A percentile compares a stretch with the other conserved stretches of the same genome.
phyloP scores from a whole-genome alignment of 495 filamentous ascomycete genomes.

The Neurospora tetrasperma region DNA sequence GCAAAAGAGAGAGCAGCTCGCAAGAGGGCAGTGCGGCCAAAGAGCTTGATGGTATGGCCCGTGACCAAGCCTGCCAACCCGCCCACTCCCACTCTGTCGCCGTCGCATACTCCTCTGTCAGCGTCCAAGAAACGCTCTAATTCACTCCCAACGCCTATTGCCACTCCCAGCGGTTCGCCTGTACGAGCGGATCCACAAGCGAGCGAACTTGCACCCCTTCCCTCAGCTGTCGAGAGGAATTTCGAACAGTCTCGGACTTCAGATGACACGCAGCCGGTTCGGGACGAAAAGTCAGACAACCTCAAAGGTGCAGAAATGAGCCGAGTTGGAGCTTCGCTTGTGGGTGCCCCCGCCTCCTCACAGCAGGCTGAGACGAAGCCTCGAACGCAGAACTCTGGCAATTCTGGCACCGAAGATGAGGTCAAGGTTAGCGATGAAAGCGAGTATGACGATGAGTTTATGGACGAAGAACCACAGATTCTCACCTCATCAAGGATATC shows the following conservation, averaged over 20 bases:
- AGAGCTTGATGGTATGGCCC: conserved; percentile 48
- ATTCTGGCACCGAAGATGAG: conserved; percentile 6
- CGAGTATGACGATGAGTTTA: conserved; percentile 36
- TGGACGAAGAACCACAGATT: conserved; percentile 43
- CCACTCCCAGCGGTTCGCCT: conserved; percentile 4
- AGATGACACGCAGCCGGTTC: neutral
- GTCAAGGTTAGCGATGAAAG: conserved; percentile 26
- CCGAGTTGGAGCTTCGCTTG: neutral
- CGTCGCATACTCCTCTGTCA: conserved; percentile 13
- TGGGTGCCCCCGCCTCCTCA: neutral
- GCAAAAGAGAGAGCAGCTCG: conserved; percentile 38
- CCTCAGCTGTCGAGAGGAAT: neutral
- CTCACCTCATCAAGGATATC: conserved; percentile 46
- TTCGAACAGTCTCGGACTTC: neutral
- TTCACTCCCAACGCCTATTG: conserved; percentile 39
- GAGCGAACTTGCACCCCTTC: neutral
- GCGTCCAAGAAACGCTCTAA: conserved; percentile 41
- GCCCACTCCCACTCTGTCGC: conserved; percentile 28
- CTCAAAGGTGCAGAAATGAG: neutral
- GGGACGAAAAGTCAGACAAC: neutral
- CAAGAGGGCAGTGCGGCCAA: conserved; percentile 39
- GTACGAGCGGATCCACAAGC: neutral
- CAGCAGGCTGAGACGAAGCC: neutral
- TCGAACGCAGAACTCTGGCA: neutral
- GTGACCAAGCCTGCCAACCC: conserved; percentile 1